These are phyloP conservation scores for Rhytidiadelphus loreus DNA, from an alignment of 225 moss, liverwort and hornwort genomes.

Conservation along the genomic window DNA sequence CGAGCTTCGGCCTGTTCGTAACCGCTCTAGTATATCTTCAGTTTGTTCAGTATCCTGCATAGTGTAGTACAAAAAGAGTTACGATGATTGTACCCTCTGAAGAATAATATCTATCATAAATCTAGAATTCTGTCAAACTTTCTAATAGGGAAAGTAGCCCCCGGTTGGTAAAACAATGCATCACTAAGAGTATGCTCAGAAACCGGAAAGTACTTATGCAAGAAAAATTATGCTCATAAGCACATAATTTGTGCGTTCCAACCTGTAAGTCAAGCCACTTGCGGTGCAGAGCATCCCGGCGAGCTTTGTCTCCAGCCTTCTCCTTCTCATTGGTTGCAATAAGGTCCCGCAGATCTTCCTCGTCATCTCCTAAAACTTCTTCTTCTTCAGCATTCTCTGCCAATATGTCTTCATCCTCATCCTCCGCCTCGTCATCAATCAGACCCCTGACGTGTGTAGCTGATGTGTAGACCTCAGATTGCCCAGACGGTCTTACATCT, in stretches of 20 bases:
- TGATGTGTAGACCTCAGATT: constrained; percentile 23
- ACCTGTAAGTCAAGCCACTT: constrained; percentile 93
- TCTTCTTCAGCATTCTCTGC: constrained; percentile 85
- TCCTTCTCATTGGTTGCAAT: constrained; percentile 53
- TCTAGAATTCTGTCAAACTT: background rate
- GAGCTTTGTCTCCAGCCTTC: constrained; percentile 44
- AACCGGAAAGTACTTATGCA: background rate
- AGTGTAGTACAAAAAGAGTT: background rate
- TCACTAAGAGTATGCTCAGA: background rate
- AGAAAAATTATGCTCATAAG: constrained; percentile 9
- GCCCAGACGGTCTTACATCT: background rate
- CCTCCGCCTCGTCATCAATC: constrained; percentile 93
- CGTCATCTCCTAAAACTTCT: constrained; percentile 28
- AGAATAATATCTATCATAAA: background rate
- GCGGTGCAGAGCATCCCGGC: constrained; percentile 70
- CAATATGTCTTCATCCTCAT: constrained; percentile 76
- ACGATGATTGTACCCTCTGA: background rate
- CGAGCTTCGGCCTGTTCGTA: constrained; percentile 49
- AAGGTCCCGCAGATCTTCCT: constrained; percentile 57
- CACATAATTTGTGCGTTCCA: background rate
- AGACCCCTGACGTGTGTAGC: constrained; percentile 60
- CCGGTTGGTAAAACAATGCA: background rate
- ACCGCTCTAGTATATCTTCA: constrained; percentile 44
- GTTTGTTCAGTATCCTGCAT: constrained; percentile 53
- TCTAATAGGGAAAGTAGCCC: background rate